Base-by-base conservation (phyloP, 2,329 filamentous ascomycete species). In the Trichoderma koningiopsis region DNA sequence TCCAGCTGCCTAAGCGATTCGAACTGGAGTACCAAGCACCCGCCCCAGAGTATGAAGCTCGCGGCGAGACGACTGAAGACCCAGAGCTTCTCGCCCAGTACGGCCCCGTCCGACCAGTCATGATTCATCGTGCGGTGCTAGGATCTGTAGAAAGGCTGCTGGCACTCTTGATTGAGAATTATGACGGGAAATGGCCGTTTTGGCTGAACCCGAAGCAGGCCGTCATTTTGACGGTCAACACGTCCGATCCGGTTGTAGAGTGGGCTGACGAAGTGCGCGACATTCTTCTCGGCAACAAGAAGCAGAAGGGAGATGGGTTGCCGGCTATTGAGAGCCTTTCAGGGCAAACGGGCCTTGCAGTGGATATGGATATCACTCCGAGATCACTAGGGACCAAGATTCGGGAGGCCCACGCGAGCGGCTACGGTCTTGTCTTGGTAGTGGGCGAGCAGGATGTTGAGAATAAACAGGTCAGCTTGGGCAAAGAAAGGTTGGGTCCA, bases 81-180 rank as follows among this genome's bases (percentile, higher is more conserved):
- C 76, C 84, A 0, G 78, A 77, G 3, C 75, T 85, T 40, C 78
- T 87, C 10, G 81, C 81, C 0, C 78, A 82, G n/a, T 85, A 84
- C 16, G 91, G 89, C 22, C 82, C 84, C 1, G 90, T 91, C 4
- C 77, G 79, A 1, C 93, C 94, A 0, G 93, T 97, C 47, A 87
- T 97, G 76, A 90, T 97, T 63, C 93, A 97, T 77, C 88, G 93
- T 61, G 93, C 94, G 16, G 91, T 97, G 43, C 85, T 96, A 63
- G 93, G 93, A 19, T 96, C 92, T 0, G 86, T 96, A 5, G 93
- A 97, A 80, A 87, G 94, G 57, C 88, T 97, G 71, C 90, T 97
- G 86, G 93, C 93, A 4, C 83, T 97, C 16, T 80, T 97, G 52
- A 94, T 96, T 68, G 94, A 97, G 79, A 91, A 92, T 73, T 93